Base-by-base conservation (phyloP, 2,329 filamentous ascomycete species). In the Annulohypoxylon truncatum region DNA sequence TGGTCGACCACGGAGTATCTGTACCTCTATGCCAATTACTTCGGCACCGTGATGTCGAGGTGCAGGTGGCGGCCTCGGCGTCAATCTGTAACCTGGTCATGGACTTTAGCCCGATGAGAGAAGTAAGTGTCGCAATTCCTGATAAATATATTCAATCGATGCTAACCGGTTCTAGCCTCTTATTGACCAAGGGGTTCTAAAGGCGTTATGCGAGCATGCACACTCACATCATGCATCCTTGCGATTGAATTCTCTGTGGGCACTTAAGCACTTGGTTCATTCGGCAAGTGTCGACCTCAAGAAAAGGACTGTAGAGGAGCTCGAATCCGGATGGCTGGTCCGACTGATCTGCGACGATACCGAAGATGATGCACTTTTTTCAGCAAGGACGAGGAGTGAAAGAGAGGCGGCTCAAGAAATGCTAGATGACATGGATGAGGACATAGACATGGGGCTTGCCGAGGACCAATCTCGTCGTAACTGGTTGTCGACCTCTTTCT, bases 31-130 rank as follows among this genome's bases (percentile, higher is more conserved):
- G 94, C 71, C 83, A 84, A 28, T 87, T 97, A 47, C 83, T 98
- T 69, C 88, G 85, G 61, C 91, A 96, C 77, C 84, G 85, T 5
- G 88, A 96, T 71, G 80, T 93, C 29, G 89, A 95, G 55, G 90
- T 98, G 3, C 91, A 94, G 75, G 90, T 96, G 75, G 93, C 94
- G 51, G 93, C 95, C 4, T 96, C 93, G 0, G 90, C 92, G 33
- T 90, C 91, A 5, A 87, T 96, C 38, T 93, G 90, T 72, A 99
- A 99, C 77, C 80, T 99, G 51, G 87, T 97, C 4, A 84, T 94
- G 48, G 93, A 97, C 68, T 92, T 96, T 72, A 97, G 94, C 75
- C 94, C 96, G 0, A 94, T 97, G 88, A 90, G 93, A 78, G 89
- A 93, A 77, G 93, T 95, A 78, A 82, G 90, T 83, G 54, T 63